These are phyloP conservation scores for Cytidiella melzeri DNA, from an alignment of 768 basidiomycete genomes.

Conservation along the genomic window DNA sequence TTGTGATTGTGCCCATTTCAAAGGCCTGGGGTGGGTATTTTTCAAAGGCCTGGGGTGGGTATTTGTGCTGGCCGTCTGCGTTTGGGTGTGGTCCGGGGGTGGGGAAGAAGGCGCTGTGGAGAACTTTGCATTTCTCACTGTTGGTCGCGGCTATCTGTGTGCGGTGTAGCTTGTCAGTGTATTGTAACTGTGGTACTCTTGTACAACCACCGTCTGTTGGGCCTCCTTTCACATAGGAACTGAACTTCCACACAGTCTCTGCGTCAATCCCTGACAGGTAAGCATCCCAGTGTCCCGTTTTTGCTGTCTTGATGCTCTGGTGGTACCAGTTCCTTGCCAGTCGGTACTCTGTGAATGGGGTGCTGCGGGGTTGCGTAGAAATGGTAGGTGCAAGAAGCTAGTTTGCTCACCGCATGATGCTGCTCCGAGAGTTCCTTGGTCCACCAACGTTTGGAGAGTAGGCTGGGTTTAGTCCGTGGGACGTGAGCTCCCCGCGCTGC, in stretches of 20 bases:
- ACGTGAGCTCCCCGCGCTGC: background rate
- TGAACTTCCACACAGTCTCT: no score
- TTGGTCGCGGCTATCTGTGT: constrained; percentile 11
- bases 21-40: constrained; percentile 26
- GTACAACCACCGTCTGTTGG: constrained; percentile 16
- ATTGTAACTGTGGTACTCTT: no score
- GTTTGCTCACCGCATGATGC: constrained; percentile 1
- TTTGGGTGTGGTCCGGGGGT: no score
- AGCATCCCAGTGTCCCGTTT: constrained; percentile 19
- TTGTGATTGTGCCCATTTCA: constrained; percentile 17
- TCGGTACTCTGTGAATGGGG: constrained; percentile 6
- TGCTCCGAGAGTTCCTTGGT: no score
- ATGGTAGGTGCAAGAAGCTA: background rate
- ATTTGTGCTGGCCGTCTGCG: constrained; percentile 18
- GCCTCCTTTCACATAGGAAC: no score
- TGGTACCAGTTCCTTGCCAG: constrained; percentile 10
- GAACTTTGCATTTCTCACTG: no score
- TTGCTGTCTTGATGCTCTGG: no score
- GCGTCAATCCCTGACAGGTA: constrained; percentile 16
- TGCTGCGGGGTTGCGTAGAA: no score
- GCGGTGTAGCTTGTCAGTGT: background rate
- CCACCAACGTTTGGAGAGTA: no score
- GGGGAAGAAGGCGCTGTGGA: no score
- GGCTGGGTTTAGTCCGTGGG: constrained; percentile 1
- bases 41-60: no score